Conservation (phyloP, 441 rosid species). For the Theobroma grandiflorum region DNA sequence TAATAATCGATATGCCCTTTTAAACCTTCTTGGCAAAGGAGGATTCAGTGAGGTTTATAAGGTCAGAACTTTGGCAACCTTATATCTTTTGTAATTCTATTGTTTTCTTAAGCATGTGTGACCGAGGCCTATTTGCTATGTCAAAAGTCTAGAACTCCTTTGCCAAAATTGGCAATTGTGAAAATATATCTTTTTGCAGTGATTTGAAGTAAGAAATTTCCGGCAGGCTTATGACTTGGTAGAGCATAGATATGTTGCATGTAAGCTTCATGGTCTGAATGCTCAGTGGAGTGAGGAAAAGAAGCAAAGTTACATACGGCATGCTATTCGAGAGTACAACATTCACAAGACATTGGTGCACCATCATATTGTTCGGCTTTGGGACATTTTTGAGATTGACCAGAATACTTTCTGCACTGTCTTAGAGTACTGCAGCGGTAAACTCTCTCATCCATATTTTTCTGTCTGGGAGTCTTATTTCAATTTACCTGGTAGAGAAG, state of each 20-base stretch:
- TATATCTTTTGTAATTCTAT: slow-evolving; percentile 32
- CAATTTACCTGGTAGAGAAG: slow-evolving; percentile 8
- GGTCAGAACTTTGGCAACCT: slow-evolving; percentile 67
- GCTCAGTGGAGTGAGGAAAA: slow-evolving; percentile 99
- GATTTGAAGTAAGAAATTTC: slow-evolving; percentile 75
- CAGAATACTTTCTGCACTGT: slow-evolving; percentile 98
- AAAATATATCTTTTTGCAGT: slow-evolving; percentile 64
- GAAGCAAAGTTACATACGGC: slow-evolving; percentile 97
- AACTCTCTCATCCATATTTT: slow-evolving; percentile 26
- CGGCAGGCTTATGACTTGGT: slow-evolving; percentile 98
- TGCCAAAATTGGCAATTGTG: slow-evolving; percentile 69
- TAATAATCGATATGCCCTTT: slow-evolving; percentile 87
- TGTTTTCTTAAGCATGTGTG: slow-evolving; percentile 27
- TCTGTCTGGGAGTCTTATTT: slow-evolving; percentile 16
- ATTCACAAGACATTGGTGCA: slow-evolving; percentile 99
- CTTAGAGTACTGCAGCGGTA: slow-evolving; percentile 97
- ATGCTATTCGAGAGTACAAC: slow-evolving; percentile 94
- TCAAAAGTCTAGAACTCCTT: slow-evolving; percentile 40
- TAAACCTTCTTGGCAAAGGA: slow-evolving; percentile 98
- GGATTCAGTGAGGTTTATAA: slow-evolving; percentile 99
- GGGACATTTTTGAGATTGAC: slow-evolving; percentile 99
- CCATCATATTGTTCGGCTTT: slow-evolving; percentile 96
- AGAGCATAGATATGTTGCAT: slow-evolving; percentile 96
- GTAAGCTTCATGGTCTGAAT: slow-evolving; percentile 98
- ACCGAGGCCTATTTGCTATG: slow-evolving; percentile 28